Percentiles rank a stretch among this genome's conserved stretches.
phyloP scores from a whole-genome alignment of 2,329 filamentous ascomycete species.

The Rasamsonia emersonii region DNA sequence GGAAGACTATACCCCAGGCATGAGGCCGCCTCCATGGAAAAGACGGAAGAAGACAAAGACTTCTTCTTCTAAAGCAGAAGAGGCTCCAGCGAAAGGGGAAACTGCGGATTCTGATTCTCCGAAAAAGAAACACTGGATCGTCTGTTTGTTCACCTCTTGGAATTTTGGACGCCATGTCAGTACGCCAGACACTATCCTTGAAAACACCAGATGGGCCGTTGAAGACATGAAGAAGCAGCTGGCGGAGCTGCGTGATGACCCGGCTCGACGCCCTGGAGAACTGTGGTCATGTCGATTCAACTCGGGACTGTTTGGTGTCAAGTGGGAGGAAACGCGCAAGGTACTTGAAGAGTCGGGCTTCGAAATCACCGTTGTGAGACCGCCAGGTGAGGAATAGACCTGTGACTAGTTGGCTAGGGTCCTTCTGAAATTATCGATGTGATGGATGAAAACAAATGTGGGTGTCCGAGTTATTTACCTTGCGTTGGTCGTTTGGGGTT shows the following conservation, averaged over 20 bases:
- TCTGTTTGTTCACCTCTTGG: slow-evolving; percentile 51
- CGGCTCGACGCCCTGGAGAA: slow-evolving; percentile 16
- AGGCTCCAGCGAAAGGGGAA: no score
- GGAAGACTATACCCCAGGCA: slow-evolving; percentile 15
- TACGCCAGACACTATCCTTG: slow-evolving; percentile 36
- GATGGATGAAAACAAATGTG: no score
- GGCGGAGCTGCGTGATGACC: slow-evolving; percentile 15
- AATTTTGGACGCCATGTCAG: slow-evolving; percentile 37
- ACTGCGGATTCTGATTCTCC: no score
- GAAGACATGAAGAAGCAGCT: slow-evolving; percentile 40
- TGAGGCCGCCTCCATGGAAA: background rate
- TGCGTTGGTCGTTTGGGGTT: no score
- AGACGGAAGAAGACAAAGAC: slow-evolving; percentile 3
- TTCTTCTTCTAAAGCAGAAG: background rate
- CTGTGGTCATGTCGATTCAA: slow-evolving; percentile 50
- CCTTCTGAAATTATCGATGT: no score
- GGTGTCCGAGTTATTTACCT: no score
- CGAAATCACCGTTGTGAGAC: slow-evolving; percentile 26
- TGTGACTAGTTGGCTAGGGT: no score
- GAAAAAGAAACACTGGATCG: slow-evolving; percentile 46
- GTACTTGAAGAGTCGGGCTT: slow-evolving; percentile 34
- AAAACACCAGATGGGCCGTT: slow-evolving; percentile 42
- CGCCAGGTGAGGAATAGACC: slow-evolving; percentile 13
- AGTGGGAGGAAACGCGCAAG: slow-evolving; percentile 43
- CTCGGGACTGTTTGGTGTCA: slow-evolving; percentile 47